These are phyloP conservation scores for Huntiella decipiens DNA, from an alignment of 2,329 filamentous ascomycete genomes.

Conservation along the genomic window DNA sequence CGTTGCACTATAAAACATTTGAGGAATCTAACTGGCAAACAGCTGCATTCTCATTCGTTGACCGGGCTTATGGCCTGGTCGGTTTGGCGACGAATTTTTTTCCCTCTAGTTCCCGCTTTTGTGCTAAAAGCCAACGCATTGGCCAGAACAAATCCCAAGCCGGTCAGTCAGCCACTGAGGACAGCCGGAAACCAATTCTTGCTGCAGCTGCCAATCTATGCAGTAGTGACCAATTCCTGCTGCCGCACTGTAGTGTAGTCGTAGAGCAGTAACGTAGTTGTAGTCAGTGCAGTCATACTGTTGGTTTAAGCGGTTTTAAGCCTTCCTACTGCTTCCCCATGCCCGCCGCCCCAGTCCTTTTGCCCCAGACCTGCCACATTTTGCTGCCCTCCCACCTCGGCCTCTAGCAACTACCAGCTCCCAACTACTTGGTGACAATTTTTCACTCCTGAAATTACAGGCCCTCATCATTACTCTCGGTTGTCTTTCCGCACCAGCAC, in stretches of 20 bases:
- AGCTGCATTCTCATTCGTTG: constrained; percentile 9
- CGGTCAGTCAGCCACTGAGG: not conserved
- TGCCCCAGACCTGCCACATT: not conserved
- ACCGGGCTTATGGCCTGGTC: not conserved
- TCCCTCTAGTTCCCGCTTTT: constrained; percentile 8
- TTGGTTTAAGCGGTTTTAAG: too few relatives aligned
- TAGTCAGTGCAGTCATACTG: too few relatives aligned
- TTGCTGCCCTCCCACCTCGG: not conserved
- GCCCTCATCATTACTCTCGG: constrained; percentile 5
- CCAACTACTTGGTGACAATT: constrained; percentile 3
- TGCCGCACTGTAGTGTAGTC: too few relatives aligned
- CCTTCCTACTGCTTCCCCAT: too few relatives aligned
- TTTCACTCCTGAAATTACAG: constrained; percentile 12
- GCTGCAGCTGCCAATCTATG: not conserved
- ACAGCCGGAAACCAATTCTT: constrained; percentile 3
- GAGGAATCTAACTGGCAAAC: constrained; percentile 3
- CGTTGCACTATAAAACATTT: constrained; percentile 2
- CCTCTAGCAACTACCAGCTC: not conserved
- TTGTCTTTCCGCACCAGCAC: constrained; percentile 4
- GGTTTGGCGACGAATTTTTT: constrained; percentile 8
- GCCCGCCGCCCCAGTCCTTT: not conserved
- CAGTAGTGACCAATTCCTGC: too few relatives aligned
- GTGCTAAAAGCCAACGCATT: constrained; percentile 8
- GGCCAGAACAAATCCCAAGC: constrained; percentile 3
- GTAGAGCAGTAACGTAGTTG: too few relatives aligned